Evolutionary conservation across 306 rosid species (phyloP).

Genomic region (Inga laurina): DNA sequence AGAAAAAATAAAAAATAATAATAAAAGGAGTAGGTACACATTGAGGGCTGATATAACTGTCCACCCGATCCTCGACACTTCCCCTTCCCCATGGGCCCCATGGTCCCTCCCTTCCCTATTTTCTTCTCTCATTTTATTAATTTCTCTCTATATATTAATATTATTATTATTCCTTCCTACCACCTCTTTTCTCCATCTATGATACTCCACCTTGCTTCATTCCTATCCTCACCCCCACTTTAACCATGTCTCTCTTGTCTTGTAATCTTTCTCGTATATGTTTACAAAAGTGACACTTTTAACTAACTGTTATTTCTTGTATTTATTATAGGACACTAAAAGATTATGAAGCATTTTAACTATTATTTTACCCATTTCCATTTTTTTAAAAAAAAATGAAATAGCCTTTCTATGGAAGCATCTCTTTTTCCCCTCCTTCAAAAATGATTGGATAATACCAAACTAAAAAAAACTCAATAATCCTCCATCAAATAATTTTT

Average conservation of each 20-base stretch:
- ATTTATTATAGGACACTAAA: too few relatives aligned
- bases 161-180: neutral
- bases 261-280: too few relatives aligned
- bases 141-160: too few relatives aligned
- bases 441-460: too few relatives aligned
- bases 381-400: too few relatives aligned
- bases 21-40: conserved; percentile 46
- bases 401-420: neutral
- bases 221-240: neutral
- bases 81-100: conserved; percentile 64
- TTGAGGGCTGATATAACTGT: conserved; percentile 59
- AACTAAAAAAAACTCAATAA: too few relatives aligned
- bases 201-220: neutral
- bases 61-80: conserved; percentile 75
- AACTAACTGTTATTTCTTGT: too few relatives aligned
- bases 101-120: neutral
- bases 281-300: too few relatives aligned
- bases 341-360: neutral
- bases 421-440: too few relatives aligned
- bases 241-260: too few relatives aligned
- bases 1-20: neutral
- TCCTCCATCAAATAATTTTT: too few relatives aligned
- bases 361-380: too few relatives aligned
- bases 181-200: neutral
- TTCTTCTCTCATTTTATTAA: neutral